Conservation (phyloP, 768 basidiomycete genomes). For the Tulasnella sp. region DNA sequence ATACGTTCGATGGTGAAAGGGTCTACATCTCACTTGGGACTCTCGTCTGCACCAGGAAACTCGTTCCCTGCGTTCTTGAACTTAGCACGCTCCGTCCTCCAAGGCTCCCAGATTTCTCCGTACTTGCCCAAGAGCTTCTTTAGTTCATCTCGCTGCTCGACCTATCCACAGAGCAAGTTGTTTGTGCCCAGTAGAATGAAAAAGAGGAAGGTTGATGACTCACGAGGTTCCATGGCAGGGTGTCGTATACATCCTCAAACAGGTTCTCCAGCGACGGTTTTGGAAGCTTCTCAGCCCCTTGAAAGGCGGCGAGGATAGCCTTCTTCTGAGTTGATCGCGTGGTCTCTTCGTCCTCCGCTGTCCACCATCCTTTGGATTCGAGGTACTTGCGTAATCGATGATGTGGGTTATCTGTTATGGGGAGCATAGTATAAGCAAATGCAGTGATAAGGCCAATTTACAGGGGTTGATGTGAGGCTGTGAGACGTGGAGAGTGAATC, state of each 20-base stretch:
- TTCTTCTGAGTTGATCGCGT: constrained; percentile 56
- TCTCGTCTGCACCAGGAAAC: not conserved
- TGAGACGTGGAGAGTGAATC: constrained; percentile 8
- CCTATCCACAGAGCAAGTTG: constrained; percentile 32
- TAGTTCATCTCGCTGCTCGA: constrained; percentile 75
- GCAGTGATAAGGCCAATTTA: not conserved
- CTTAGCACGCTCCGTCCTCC: constrained; percentile 65
- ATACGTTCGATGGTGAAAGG: too few species aligned
- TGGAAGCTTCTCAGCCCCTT: constrained; percentile 57
- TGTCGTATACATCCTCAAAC: constrained; percentile 80
- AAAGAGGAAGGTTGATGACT: constrained; percentile 26
- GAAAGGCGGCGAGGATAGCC: constrained; percentile 70
- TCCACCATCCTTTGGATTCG: constrained; percentile 80
- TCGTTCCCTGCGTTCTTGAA: constrained; percentile 32
- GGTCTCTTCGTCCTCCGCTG: constrained; percentile 56
- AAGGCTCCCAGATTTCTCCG: constrained; percentile 76
- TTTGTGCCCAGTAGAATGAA: not conserved
- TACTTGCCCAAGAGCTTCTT: constrained; percentile 68
- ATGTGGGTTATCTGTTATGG: constrained; percentile 58
- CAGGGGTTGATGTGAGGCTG: constrained; percentile 4
- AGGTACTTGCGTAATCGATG: constrained; percentile 75
- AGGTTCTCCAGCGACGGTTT: constrained; percentile 63
- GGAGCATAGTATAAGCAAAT: not conserved
- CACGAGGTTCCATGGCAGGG: constrained; percentile 76
- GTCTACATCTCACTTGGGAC: too few species aligned